A percentile compares a stretch with the other conserved stretches of the same genome.
phyloP scores from a whole-genome alignment of 768 basidiomycete genomes.

The Piloderma croceum region DNA sequence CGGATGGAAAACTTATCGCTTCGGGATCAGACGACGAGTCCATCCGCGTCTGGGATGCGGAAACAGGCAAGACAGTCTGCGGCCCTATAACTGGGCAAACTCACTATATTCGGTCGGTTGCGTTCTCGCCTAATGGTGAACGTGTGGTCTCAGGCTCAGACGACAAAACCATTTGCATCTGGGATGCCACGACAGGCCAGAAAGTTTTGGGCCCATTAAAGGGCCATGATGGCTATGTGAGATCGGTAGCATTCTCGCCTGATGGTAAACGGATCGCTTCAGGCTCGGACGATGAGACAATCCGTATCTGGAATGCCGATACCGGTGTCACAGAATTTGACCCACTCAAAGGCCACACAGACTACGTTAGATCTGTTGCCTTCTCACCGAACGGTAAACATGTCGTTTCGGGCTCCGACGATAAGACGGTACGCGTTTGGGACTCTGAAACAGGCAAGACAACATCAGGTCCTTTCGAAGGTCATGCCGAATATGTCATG shows the following conservation, averaged over 20 bases:
- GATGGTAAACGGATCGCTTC: constrained; percentile 4
- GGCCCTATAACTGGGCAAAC: constrained; percentile 3
- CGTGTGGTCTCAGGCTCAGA: constrained; percentile 2
- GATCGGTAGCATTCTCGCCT: constrained; percentile 7
- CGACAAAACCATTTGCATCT: constrained; percentile 6
- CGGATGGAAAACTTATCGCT: constrained; percentile 36
- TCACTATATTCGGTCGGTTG: not conserved
- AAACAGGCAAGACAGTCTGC: constrained; percentile 21
- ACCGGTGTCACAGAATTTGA: not conserved
- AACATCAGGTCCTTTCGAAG: no score
- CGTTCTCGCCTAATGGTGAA: constrained; percentile 7
- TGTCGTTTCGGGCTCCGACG: not conserved
- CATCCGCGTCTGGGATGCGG: constrained; percentile 12
- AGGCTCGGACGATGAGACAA: constrained; percentile 7
- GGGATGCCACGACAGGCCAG: not conserved
- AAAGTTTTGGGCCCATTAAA: not conserved
- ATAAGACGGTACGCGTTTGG: not conserved
- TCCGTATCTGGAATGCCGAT: constrained; percentile 5
- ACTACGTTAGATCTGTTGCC: not conserved
- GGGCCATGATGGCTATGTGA: not conserved
- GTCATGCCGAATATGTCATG: constrained; percentile 1
- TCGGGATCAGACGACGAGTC: constrained; percentile 33
- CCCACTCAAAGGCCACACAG: constrained; percentile 1
- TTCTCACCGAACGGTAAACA: not conserved
- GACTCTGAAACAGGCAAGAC: no score